phyloP scores from a whole-genome alignment of 2,329 filamentous ascomycete genomes.

The Botrytis aclada region DNA sequence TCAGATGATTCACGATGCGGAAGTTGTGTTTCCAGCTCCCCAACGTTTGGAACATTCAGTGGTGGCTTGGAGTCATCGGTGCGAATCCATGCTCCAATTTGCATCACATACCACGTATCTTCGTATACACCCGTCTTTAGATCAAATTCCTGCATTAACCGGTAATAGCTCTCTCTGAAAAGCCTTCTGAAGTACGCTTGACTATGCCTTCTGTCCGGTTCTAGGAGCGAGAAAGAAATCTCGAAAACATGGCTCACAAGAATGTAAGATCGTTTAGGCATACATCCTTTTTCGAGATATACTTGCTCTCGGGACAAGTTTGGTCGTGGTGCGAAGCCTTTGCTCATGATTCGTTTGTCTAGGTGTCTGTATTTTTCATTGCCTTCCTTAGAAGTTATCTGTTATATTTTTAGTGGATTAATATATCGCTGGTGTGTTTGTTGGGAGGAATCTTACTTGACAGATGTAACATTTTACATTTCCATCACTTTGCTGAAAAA shows the following conservation, averaged over 20 bases:
- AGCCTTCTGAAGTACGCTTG: not conserved
- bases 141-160: not conserved
- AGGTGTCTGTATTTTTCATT: no score
- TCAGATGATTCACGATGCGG: not conserved
- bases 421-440: no score
- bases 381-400: no score
- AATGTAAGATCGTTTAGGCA: not conserved
- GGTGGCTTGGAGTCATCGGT: fast-evolving
- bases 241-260: not conserved
- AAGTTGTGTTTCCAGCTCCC: not conserved
- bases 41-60: no score
- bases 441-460: no score
- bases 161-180: not conserved
- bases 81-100: not conserved
- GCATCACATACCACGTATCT: not conserved
- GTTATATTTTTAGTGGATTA: no score
- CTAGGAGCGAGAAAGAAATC: not conserved
- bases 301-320: not conserved
- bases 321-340: no score
- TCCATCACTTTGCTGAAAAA: no score
- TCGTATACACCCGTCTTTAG: not conserved
- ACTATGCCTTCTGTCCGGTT: not conserved
- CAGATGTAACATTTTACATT: no score
- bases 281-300: not conserved
- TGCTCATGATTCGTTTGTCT: no score